Evolutionary conservation across 2,329 filamentous ascomycete genomes (phyloP).

Genomic region (Cladophialophora immunda): DNA sequence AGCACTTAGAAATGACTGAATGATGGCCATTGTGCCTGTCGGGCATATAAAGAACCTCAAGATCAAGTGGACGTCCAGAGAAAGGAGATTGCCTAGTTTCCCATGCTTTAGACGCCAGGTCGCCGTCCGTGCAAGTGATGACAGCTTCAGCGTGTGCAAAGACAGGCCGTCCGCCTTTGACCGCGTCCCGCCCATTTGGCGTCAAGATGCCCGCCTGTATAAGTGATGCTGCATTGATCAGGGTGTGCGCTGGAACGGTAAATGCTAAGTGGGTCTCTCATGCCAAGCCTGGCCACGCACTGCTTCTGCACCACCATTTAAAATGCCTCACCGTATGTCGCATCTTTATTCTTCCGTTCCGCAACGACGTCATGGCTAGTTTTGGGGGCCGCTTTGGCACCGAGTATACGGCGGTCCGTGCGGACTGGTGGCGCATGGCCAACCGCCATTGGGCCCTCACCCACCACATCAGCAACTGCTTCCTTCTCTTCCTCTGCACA

Average conservation of each 20-base stretch:
- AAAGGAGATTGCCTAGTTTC: background rate
- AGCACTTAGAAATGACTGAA: background rate
- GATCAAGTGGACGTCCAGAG: background rate
- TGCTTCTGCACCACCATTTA: background rate
- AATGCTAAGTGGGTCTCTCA: background rate
- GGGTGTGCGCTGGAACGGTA: background rate
- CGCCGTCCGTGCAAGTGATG: background rate
- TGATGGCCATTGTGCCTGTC: background rate
- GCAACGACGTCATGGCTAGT: background rate
- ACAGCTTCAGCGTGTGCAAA: background rate
- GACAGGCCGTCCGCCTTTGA: background rate
- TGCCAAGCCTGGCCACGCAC: background rate
- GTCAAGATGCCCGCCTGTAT: background rate
- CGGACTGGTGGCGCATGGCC: background rate
- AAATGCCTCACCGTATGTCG: background rate
- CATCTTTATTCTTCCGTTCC: background rate
- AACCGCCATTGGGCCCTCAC: background rate
- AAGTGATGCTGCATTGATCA: background rate
- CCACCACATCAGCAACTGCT: background rate
- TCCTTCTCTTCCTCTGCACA: constrained; percentile 16
- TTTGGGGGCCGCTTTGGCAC: background rate
- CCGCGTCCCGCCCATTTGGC: background rate
- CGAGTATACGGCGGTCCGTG: background rate
- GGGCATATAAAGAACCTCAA: background rate
- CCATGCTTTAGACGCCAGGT: background rate